Conservation (phyloP, 2,329 filamentous ascomycete genomes). For the Aspergillus cejpii region DNA sequence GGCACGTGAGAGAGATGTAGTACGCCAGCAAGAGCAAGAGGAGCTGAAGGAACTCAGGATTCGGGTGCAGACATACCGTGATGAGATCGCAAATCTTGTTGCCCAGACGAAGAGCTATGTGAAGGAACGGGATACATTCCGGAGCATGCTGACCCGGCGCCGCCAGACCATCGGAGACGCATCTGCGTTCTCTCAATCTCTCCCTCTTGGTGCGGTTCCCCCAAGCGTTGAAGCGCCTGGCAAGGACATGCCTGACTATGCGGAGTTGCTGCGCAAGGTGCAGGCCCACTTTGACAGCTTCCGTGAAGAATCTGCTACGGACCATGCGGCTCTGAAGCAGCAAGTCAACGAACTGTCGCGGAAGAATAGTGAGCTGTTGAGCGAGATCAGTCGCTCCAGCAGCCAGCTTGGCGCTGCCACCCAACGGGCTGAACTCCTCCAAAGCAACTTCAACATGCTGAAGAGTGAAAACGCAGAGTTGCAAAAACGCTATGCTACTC, state of each 20-base stretch:
- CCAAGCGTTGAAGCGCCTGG: slow-evolving; percentile 41
- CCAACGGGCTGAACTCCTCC: slow-evolving; percentile 82
- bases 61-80: slow-evolving; percentile 69
- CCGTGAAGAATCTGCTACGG: slow-evolving; percentile 73
- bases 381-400: slow-evolving; percentile 69
- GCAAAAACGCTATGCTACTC: slow-evolving; percentile 68
- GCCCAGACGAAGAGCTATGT: slow-evolving; percentile 87
- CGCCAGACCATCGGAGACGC: slow-evolving; percentile 54
- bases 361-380: slow-evolving; percentile 76
- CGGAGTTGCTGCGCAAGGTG: slow-evolving; percentile 74
- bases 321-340: slow-evolving; percentile 73
- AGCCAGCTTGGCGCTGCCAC: slow-evolving; percentile 76
- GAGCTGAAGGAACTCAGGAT: slow-evolving; percentile 67
- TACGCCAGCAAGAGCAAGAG: slow-evolving; percentile 53
- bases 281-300: slow-evolving; percentile 87
- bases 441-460: slow-evolving; percentile 76
- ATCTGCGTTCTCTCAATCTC: slow-evolving; percentile 64
- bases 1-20: slow-evolving; percentile 55
- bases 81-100: slow-evolving; percentile 75
- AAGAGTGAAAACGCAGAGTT: slow-evolving; percentile 80
- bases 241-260: slow-evolving; percentile 61
- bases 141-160: slow-evolving; percentile 78
- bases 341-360: slow-evolving; percentile 74
- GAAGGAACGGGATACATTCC: slow-evolving; percentile 95
- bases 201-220: slow-evolving; percentile 51